Evolutionary conservation across 2,329 filamentous ascomycete species (phyloP).

Genomic region (Diplodia seriata): DNA sequence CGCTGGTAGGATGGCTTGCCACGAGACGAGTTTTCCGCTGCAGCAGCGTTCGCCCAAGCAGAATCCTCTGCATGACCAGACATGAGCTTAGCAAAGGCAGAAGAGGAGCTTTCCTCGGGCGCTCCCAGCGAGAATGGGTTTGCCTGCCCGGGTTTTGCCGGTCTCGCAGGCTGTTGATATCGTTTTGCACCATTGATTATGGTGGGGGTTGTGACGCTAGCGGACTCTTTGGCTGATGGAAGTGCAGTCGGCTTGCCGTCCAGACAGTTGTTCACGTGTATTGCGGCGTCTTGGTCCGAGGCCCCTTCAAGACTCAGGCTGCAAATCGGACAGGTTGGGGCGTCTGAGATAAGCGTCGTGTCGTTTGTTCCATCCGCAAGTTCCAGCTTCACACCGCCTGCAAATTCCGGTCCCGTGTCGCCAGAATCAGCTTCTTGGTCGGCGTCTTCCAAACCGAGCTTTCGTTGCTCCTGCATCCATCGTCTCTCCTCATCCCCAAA

Average conservation of each 20-base stretch:
- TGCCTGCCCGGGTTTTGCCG: slow-evolving; percentile 79
- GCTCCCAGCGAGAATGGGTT: slow-evolving; percentile 72
- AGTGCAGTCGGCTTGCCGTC: slow-evolving; percentile 77
- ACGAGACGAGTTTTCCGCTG: slow-evolving; percentile 75
- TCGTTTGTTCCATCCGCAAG: slow-evolving; percentile 21
- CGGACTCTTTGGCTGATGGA: slow-evolving; percentile 41
- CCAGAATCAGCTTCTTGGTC: slow-evolving; percentile 52
- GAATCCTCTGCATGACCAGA: slow-evolving; percentile 86
- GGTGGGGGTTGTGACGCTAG: slow-evolving; percentile 29
- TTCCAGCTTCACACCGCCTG: slow-evolving; percentile 37
- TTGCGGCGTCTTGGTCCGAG: slow-evolving; percentile 69
- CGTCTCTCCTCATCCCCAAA: slow-evolving; percentile 60
- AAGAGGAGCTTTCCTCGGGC: slow-evolving; percentile 65
- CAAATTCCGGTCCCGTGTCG: slow-evolving; percentile 61
- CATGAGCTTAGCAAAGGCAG: slow-evolving; percentile 94
- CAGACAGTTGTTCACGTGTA: slow-evolving; percentile 92
- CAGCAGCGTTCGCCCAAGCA: slow-evolving; percentile 88
- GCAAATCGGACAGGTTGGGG: slow-evolving; percentile 77
- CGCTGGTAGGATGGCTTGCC: slow-evolving; percentile 87
- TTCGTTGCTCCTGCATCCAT: slow-evolving; percentile 76
- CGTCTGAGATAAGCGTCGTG: slow-evolving; percentile 35
- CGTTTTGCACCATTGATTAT: slow-evolving; percentile 54
- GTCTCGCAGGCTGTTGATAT: slow-evolving; percentile 68
- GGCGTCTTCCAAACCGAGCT: slow-evolving; percentile 59
- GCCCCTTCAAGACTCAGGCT: slow-evolving; percentile 65